These are phyloP conservation scores for Nicotiana noctiflora DNA, from an alignment of 257 asterid genomes.

Conservation along the genomic window DNA sequence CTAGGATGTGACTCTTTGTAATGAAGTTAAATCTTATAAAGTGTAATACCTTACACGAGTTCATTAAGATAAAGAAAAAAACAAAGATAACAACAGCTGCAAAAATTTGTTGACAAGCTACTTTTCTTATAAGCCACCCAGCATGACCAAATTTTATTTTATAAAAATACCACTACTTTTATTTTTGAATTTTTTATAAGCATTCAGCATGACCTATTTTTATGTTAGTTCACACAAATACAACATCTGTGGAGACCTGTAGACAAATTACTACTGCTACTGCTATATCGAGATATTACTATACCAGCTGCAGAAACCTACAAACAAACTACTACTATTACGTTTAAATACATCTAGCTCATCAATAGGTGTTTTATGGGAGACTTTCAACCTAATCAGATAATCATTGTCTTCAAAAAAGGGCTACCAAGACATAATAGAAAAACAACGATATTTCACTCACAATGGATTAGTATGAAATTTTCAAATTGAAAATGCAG, in stretches of 20 bases:
- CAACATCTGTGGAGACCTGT: neutral
- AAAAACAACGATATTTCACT: neutral
- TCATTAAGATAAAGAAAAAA: neutral
- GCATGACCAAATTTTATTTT: neutral
- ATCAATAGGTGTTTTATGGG: neutral
- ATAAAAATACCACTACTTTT: neutral
- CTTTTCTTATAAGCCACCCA: neutral
- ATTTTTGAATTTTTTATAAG: neutral
- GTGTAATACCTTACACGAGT: neutral
- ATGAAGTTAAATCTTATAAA: neutral
- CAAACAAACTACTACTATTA: neutral
- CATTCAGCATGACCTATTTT: neutral
- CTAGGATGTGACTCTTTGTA: neutral
- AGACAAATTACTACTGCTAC: neutral
- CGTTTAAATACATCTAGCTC: neutral
- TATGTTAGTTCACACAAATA: neutral
- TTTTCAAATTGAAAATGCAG: slow-evolving; percentile 1
- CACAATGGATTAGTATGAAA: neutral
- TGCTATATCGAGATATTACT: neutral
- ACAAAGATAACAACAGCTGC: neutral
- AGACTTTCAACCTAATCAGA: neutral
- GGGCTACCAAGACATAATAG: neutral
- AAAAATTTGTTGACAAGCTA: neutral
- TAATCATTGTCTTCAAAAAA: neutral
- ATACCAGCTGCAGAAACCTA: neutral